Percentiles rank a stretch among this genome's conserved stretches.
Conservation (phyloP, 345 rosid species). For the Salix koriyanagi region DNA sequence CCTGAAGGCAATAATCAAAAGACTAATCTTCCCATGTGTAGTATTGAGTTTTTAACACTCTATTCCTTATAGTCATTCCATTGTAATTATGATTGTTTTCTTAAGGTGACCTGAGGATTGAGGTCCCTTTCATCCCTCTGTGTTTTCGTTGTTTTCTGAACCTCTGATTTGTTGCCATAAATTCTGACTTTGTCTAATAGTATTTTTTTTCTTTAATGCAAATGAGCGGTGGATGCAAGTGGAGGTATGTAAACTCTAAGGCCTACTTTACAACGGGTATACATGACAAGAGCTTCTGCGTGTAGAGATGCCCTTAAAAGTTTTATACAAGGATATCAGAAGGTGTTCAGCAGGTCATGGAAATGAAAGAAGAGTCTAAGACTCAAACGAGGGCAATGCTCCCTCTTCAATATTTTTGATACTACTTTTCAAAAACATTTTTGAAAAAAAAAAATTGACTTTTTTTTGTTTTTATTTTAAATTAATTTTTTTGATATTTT, state of each 20-base stretch:
- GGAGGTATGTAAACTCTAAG: slow-evolving; percentile 89
- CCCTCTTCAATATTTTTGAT: background rate
- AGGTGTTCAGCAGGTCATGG: slow-evolving; percentile 67
- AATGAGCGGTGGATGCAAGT: slow-evolving; percentile 72
- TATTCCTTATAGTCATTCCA: background rate
- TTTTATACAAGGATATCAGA: slow-evolving; percentile 73
- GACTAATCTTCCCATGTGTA: background rate
- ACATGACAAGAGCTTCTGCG: slow-evolving; percentile 84
- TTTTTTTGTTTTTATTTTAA: too few species aligned
- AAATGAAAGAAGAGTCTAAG: slow-evolving; percentile 44
- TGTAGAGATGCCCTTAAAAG: slow-evolving; percentile 75
- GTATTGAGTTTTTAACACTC: background rate
- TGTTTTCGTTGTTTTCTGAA: background rate
- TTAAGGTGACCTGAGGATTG: background rate
- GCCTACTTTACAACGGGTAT: slow-evolving; percentile 84
- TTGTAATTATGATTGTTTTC: background rate
- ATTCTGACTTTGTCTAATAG: background rate
- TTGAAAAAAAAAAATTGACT: too few species aligned
- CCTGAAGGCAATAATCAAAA: background rate
- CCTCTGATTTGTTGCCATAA: background rate
- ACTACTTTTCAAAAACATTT: too few species aligned
- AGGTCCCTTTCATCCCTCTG: background rate
- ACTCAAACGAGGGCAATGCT: slow-evolving; percentile 23
- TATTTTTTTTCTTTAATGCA: background rate
- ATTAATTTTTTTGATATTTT: accelerated